Evolutionary conservation across 208 protist genomes (phyloP), one percentile per base, ranked within the genome.

Genomic region (Crithidia fasciculata): DNA sequence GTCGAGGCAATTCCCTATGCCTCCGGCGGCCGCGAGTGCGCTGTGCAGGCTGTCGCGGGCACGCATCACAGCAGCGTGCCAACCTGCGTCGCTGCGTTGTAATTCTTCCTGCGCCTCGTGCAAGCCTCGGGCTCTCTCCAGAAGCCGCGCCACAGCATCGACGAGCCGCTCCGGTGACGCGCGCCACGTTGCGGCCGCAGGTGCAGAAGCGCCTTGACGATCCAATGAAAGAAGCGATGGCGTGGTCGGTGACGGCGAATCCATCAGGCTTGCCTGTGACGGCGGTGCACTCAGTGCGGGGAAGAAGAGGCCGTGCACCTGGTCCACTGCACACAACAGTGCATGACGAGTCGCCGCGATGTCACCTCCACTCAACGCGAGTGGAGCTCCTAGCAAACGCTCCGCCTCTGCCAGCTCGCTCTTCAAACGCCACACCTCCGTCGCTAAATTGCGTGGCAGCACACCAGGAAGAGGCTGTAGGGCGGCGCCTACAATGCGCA

Each of bases 391-490:
- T 2, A 68, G 45, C 52, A 67, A 9, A 0, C 70, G 60, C 62
- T 76, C 61, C 18, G 70, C 70, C n/a, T 69, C 70, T 9, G 61
- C 44, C 13, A 76, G 37, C 5, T 68, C 50, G 0, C 40, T 9
- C 39, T 49, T 18, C 28, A 53, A 13, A 6, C 61, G 52, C 53
- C 41, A 16, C 15, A 69, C n/a, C n/a, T 52, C 15, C 13, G 3
- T 39, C 15, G n/a, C 28, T 2, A 69, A 8, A 12, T 47, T 12
- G 2, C 4, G 3, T 7, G 66, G 55, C 36, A 43, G 6, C 58
- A 54, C 43, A 2, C 41, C 53, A 10, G 61, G 54, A 2, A 76
- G 43, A 4, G 3, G 2, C 16, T 54, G 49, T 16, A 41, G 9
- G 2, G 57, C 6, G 0, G 60, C 55, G 8, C n/a, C 36, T 2